Evolutionary conservation across 148 eudicot genomes (phyloP), one percentile per base, ranked within the genome.

Genomic region (Polygonum aviculare): DNA sequence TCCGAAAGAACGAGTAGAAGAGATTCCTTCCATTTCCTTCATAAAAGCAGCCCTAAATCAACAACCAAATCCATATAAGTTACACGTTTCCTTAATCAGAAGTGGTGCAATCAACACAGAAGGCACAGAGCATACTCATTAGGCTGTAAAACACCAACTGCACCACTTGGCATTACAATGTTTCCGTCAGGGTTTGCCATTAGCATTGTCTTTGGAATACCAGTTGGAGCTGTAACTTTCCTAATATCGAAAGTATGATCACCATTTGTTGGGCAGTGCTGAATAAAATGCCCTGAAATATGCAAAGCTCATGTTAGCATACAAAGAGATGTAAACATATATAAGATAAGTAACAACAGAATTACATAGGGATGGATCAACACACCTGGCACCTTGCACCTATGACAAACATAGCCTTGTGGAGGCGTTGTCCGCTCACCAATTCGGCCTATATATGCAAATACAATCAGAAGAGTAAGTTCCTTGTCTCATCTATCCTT

Each of bases 221-320:
- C 96, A 74, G 93, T 90, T 3, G 96, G 89, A 77, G 96, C 97
- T 73, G 84, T 95, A 38, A 88, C 88, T 80, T 81, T 92, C 81
- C 80, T 92, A 51, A 89, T 72, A 81, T 95, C 97, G 81, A 63
- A 95, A 82, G 77, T 83, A 11, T 90, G 94, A 81, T 90, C 94
- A 35, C 98, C 97, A 83, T 95, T 95, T 7, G 98, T 95, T 12
- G 96, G 97, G 69, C 96, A 95, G 82, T 92, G 94, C 85, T 95
- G 97, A 83, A 95, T 95, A 75, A 88, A 95, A 82, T 95, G 97
- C 40, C 98, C 98, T 92, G 84, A 60, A 79, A 31, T 72, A 79
- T 63, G 78, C n/a, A 73, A 49, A 11, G 65, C 21, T 70, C 70
- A 44, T n/a, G 44, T 47, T 16, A 80, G 67, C 72, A 77, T 21